These are phyloP conservation scores for Ophiostoma fasciatum DNA, from an alignment of 2,329 filamentous ascomycete genomes.

Conservation along the genomic window DNA sequence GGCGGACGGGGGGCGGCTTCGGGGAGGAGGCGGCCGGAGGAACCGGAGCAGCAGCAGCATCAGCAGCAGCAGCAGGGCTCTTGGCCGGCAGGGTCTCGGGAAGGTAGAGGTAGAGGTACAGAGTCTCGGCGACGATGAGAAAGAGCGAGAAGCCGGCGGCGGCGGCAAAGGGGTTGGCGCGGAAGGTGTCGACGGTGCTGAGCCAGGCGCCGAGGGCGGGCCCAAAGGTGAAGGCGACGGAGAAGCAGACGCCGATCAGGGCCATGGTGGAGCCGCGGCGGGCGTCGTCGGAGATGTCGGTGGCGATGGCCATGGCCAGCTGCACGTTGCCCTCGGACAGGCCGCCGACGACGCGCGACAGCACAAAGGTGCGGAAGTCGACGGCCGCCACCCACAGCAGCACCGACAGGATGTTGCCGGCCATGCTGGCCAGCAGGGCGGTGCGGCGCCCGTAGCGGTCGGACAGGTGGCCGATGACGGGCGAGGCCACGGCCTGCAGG, in stretches of 20 bases:
- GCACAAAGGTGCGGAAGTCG: constrained; percentile 90
- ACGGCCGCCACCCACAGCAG: constrained; percentile 86
- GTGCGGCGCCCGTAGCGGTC: constrained; percentile 78
- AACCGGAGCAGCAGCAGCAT: too few species aligned
- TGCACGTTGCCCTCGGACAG: constrained; percentile 96
- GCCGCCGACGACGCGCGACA: constrained; percentile 83
- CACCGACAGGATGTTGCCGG: constrained; percentile 83
- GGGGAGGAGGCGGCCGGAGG: too few species aligned
- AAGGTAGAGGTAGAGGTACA: constrained; percentile 70
- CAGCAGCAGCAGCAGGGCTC: too few species aligned
- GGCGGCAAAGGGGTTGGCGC: constrained; percentile 84
- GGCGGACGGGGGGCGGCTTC: too few species aligned
- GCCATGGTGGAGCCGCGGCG: constrained; percentile 88
- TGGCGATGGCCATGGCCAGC: constrained; percentile 88
- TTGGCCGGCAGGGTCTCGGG: constrained; percentile 71
- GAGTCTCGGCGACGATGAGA: constrained; percentile 72
- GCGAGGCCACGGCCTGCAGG: constrained; percentile 82
- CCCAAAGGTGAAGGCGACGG: constrained; percentile 91
- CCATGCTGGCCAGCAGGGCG: constrained; percentile 82
- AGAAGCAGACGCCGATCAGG: constrained; percentile 90
- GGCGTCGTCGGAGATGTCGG: constrained; percentile 79
- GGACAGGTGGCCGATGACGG: constrained; percentile 76
- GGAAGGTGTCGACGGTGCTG: constrained; percentile 60
- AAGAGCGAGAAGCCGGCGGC: constrained; percentile 78
- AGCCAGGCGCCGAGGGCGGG: constrained; percentile 83